A percentile compares a stretch with the other conserved stretches of the same genome.
Evolutionary conservation across 1,139 yeast genomes (phyloP).

Genomic region (Magnusiomyces suaveolens): DNA sequence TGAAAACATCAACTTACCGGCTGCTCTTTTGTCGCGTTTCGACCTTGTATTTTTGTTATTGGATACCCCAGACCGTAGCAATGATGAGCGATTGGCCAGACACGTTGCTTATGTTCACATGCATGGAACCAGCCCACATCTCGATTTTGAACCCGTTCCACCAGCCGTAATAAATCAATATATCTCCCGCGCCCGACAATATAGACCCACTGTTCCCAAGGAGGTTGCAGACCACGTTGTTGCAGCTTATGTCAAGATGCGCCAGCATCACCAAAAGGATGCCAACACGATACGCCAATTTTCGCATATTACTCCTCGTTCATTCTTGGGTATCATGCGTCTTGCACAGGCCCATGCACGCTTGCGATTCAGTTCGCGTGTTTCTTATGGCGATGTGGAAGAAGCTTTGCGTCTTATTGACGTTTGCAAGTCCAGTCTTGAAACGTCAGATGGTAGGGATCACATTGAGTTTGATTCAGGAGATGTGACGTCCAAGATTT

Average conservation of each 20-base stretch:
- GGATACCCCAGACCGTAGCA: conserved; percentile 73
- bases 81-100: conserved; percentile 76
- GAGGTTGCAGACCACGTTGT: conserved; percentile 85
- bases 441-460: conserved; percentile 33
- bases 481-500: conserved; percentile 48
- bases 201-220: conserved; percentile 77
- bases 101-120: conserved; percentile 96
- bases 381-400: conserved; percentile 75
- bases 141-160: conserved; percentile 67
- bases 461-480: conserved; percentile 38
- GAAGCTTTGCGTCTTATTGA: conserved; percentile 84
- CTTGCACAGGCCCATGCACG: conserved; percentile 93
- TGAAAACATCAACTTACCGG: conserved; percentile 92
- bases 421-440: conserved; percentile 77
- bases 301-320: conserved; percentile 91
- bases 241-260: conserved; percentile 75
- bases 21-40: conserved; percentile 90
- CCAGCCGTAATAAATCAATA: conserved; percentile 77
- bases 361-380: conserved; percentile 66
- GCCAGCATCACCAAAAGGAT: conserved; percentile 79
- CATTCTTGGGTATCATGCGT: conserved; percentile 81
- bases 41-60: conserved; percentile 80
- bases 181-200: conserved; percentile 75
- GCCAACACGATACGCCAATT: conserved; percentile 73
- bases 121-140: conserved; percentile 77